Evolutionary conservation across 2,329 filamentous ascomycete species (phyloP).

Genomic region (Colletotrichum navitas): DNA sequence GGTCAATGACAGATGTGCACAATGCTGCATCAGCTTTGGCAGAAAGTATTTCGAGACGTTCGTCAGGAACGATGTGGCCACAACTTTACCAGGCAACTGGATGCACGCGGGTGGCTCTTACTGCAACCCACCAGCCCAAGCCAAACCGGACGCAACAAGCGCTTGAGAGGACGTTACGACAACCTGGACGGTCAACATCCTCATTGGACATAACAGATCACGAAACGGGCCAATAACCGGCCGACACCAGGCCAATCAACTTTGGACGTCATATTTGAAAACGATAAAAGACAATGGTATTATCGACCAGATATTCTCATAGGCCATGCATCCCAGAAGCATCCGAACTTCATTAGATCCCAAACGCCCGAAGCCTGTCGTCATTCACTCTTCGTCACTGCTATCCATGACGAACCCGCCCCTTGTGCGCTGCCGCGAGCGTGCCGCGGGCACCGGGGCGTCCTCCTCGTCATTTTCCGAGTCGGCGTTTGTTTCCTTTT

Average conservation of each 20-base stretch:
- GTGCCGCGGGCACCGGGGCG: conserved; percentile 52
- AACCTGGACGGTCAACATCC: not conserved
- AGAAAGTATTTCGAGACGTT: too few species aligned
- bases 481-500: conserved; percentile 42
- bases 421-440: conserved; percentile 58
- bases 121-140: not conserved
- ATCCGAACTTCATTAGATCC: not conserved
- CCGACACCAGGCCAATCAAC: too few species aligned
- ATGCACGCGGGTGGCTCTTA: not conserved
- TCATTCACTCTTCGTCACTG: conserved; percentile 65
- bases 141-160: not conserved
- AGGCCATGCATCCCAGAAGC: conserved; percentile 31
- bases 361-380: conserved; percentile 19
- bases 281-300: conserved; percentile 7
- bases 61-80: not conserved
- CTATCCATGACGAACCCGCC: conserved; percentile 71
- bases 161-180: not conserved
- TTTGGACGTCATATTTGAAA: not conserved
- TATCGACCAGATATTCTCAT: conserved; percentile 11
- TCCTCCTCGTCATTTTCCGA: conserved; percentile 54
- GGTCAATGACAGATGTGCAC: not conserved
- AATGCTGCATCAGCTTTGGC: not conserved
- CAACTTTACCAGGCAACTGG: not conserved
- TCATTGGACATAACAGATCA: not conserved
- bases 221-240: not conserved